phyloP scores from a whole-genome alignment of 116 monocot genomes.

The Thalassia testudinum region DNA sequence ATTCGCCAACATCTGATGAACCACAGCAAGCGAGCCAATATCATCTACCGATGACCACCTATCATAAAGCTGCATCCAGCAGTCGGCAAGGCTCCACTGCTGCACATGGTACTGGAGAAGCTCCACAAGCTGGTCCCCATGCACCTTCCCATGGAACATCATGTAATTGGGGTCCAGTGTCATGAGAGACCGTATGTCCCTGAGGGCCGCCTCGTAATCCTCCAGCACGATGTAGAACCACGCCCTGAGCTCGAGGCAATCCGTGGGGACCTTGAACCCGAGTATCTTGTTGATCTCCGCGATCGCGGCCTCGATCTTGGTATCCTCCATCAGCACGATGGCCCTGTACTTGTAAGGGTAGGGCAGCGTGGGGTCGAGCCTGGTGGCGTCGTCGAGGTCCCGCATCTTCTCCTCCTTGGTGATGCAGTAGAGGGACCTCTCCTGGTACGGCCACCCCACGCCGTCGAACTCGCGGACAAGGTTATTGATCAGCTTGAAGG shows the following conservation, averaged over 20 bases:
- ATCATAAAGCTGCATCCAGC: conserved; percentile 97
- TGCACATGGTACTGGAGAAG: conserved; percentile 56
- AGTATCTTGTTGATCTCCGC: conserved; percentile 83
- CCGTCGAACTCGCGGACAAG: conserved; percentile 35
- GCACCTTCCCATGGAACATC: conserved; percentile 83
- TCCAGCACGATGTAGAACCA: conserved; percentile 66
- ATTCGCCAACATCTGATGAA: conserved; percentile 84
- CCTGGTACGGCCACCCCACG: conserved; percentile 87
- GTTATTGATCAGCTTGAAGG: conserved; percentile 62
- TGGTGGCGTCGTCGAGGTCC: conserved; percentile 52
- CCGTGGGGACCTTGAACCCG: conserved; percentile 68
- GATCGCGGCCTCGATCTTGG: conserved; percentile 62
- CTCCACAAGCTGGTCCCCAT: conserved; percentile 74
- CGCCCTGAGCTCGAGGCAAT: conserved; percentile 84
- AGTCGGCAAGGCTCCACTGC: conserved; percentile 79
- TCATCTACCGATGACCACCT: conserved; percentile 96
- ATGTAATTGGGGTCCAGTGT: conserved; percentile 74
- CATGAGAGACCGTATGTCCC: conserved; percentile 78
- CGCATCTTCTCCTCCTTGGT: conserved; percentile 67
- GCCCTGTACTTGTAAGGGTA: conserved; percentile 90
- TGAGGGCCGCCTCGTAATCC: conserved; percentile 48
- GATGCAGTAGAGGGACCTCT: conserved; percentile 66
- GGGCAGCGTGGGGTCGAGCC: conserved; percentile 50
- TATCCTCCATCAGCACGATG: conserved; percentile 49
- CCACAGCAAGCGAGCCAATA: conserved; percentile 84